Evolutionary conservation across 1,284 basidiomycete species (phyloP).

Genomic region (Coniferiporia weirii): DNA sequence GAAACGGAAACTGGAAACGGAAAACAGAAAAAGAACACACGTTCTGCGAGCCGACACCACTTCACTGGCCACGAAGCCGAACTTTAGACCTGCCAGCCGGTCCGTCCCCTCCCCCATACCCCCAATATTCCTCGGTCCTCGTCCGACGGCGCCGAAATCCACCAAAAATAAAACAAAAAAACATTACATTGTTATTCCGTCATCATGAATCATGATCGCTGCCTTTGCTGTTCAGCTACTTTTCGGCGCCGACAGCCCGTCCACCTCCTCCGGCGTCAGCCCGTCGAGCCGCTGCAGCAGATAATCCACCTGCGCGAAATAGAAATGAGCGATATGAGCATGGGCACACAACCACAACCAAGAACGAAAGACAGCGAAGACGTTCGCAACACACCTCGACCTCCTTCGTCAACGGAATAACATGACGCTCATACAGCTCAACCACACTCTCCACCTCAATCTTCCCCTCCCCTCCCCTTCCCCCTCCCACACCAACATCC

Average conservation of each 20-base stretch:
- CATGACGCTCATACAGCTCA: constrained; percentile 87
- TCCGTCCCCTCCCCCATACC: too few relatives aligned
- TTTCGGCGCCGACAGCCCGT: constrained; percentile 42
- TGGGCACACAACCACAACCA: too few relatives aligned
- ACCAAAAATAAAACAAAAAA: too few relatives aligned
- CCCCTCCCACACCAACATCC: constrained; percentile 52
- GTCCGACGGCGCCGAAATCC: too few relatives aligned
- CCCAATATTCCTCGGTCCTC: too few relatives aligned
- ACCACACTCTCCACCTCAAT: constrained; percentile 94
- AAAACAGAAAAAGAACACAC: neutral
- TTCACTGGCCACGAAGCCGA: too few relatives aligned
- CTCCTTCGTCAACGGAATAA: constrained; percentile 96
- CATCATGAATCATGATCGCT: too few relatives aligned
- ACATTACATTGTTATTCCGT: too few relatives aligned
- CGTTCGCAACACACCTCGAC: constrained; percentile 83
- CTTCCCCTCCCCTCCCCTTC: constrained; percentile 44
- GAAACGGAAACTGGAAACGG: neutral
- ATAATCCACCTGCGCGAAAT: constrained; percentile 75
- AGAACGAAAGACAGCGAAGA: too few relatives aligned
- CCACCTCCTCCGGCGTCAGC: constrained; percentile 74
- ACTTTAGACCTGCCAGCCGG: too few relatives aligned
- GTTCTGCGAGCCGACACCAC: neutral
- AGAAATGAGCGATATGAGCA: neutral
- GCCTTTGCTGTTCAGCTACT: too few relatives aligned
- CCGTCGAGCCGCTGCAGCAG: constrained; percentile 81